These are phyloP conservation scores for Coriolopsis trogii DNA, from an alignment of 1,284 basidiomycete species.

Conservation along the genomic window DNA sequence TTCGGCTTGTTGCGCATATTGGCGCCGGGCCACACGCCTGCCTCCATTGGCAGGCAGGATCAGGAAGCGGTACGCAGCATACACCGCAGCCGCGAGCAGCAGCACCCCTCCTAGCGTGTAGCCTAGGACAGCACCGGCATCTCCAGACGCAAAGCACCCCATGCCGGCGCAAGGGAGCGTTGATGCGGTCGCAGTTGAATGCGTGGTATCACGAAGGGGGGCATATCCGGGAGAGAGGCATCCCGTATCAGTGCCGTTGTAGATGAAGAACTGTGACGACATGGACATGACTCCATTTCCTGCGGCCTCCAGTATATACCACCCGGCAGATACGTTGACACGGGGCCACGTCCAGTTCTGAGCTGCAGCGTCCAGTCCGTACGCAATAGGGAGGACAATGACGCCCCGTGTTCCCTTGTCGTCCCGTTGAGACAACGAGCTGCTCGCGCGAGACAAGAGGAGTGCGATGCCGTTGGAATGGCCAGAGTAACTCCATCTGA, in stretches of 20 bases:
- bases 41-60: neutral
- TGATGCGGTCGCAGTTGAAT: neutral
- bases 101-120: neutral
- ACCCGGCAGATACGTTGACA: constrained; percentile 31
- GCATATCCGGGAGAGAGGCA: constrained; percentile 19
- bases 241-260: constrained; percentile 17
- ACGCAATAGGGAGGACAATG: constrained; percentile 8
- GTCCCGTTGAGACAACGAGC: neutral
- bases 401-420: neutral
- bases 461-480: constrained; percentile 5
- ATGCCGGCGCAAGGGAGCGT: neutral
- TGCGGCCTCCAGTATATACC: constrained; percentile 26
- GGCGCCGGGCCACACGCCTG: neutral
- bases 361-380: constrained; percentile 11
- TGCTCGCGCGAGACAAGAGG: too few relatives aligned
- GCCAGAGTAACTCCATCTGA: constrained; percentile 26
- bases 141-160: neutral
- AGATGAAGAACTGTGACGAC: constrained; percentile 28
- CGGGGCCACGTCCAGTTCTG: constrained; percentile 23
- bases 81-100: neutral
- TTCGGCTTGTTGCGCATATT: neutral
- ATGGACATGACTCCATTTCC: neutral
- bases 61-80: neutral
- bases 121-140: neutral
- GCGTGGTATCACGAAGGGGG: too few relatives aligned